Evolutionary conservation across 805 yeast genomes (phyloP), one percentile per base, ranked within the genome.

Genomic region (Kodamaea restingae): DNA sequence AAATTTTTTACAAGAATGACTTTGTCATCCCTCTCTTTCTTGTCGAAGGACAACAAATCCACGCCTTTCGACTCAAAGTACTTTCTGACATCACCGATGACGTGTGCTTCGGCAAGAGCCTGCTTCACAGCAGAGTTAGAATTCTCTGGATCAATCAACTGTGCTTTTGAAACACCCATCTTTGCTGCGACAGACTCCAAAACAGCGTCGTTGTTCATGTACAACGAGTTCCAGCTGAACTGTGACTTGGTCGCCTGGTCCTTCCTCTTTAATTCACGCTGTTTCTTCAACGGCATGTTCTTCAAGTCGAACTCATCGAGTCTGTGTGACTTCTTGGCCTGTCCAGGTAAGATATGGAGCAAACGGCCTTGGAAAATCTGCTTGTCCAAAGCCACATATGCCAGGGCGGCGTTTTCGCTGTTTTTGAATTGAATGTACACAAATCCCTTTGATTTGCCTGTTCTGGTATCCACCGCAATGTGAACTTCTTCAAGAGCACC

Each of bases 71-170:
- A 62, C 58, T 88, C 95, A 60, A 93, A 93, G 62, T 80, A 93
- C 50, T 78, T 78, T 54, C 96, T 77, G 9, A 93, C 95, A 60
- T 84, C 93, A 32, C 90, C 93, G 53, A 93, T 81, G 12, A 90
- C 96, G 55, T 88, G 93, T 2, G 97, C 95, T 65, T 93, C 98
- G 0, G 98, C 98, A 46, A 93, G 73, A 0, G 98, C 98, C 62
- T 90, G 98, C 57, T 90, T 87, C 10, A 93, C 98, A 1, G 96
- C 97, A 38, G 95, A 84, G 43, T 73, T 80, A 6, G 95, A 75
- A 47, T 81, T 86, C 50, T 87, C 84, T 1, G 96, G 91, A 59
- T 93, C 95, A 44, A 93, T 76, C 54, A 93, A 72, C 41, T 88
- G 87, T 6, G 93, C 72, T 60, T 91, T 93, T 18, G 80, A 58